phyloP scores from a whole-genome alignment of 176 grass and related monocot species.

The Aegilops bicornis region DNA sequence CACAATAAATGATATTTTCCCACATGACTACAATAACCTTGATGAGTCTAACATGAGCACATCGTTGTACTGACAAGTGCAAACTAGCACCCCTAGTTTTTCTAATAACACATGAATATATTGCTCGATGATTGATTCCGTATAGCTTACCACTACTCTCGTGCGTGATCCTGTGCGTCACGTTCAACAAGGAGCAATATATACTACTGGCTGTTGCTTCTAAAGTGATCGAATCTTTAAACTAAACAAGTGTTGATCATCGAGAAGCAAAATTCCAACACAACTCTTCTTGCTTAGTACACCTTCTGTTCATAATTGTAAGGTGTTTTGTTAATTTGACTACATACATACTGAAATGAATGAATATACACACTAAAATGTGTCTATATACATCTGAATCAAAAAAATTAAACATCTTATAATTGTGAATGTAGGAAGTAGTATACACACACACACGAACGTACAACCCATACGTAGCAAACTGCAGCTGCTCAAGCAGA shows the following conservation, averaged over 20 bases:
- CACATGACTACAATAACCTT: not conserved
- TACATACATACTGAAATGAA: too few relatives aligned
- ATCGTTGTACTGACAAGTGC: not conserved
- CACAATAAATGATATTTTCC: not conserved
- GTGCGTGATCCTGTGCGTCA: not conserved
- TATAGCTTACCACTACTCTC: not conserved
- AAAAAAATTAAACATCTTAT: too few relatives aligned
- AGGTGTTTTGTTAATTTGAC: too few relatives aligned
- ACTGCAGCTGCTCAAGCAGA: slow-evolving; percentile 19
- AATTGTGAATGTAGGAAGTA: too few relatives aligned
- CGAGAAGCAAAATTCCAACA: slow-evolving; percentile 30
- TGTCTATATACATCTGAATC: too few relatives aligned
- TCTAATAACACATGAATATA: not conserved
- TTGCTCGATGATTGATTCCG: slow-evolving; percentile 3
- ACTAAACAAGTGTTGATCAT: not conserved
- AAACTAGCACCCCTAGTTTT: not conserved
- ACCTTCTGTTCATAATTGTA: too few relatives aligned
- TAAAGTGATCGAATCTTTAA: slow-evolving; percentile 2
- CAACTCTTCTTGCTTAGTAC: slow-evolving; percentile 24
- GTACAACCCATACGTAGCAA: not conserved
- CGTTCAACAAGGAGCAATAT: not conserved
- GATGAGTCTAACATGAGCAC: not conserved
- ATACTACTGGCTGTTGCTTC: not conserved
- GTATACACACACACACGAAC: too few relatives aligned
- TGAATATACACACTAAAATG: too few relatives aligned